Evolutionary conservation across 1,284 basidiomycete genomes (phyloP).

Genomic region (Microstroma glucosiphilum): DNA sequence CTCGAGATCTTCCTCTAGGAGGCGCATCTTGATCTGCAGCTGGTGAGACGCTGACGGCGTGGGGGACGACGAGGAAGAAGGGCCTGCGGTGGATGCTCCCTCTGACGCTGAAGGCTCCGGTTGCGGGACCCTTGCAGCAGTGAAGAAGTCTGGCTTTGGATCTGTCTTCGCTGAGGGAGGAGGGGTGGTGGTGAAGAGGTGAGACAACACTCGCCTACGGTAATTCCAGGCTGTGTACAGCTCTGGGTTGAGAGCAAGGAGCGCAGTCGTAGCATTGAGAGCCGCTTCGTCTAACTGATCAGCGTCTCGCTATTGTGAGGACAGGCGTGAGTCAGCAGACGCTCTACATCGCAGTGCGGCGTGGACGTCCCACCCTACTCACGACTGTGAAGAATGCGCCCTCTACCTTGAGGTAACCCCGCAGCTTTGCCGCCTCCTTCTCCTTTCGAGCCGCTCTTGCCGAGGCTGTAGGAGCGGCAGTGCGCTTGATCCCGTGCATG

Average conservation of each 20-base stretch:
- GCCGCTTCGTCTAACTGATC: slow-evolving; percentile 11
- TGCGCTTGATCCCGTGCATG: slow-evolving; percentile 20
- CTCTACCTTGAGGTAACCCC: slow-evolving; percentile 26
- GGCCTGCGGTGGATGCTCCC: slow-evolving; percentile 1
- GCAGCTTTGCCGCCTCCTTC: slow-evolving; percentile 34
- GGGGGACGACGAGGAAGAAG: too few species aligned
- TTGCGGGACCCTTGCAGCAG: slow-evolving; percentile 1
- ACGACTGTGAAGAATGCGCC: slow-evolving; percentile 9
- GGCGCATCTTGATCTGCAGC: background rate
- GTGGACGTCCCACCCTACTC: background rate
- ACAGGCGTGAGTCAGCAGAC: too few species aligned
- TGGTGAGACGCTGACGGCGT: background rate
- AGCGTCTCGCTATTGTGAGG: background rate
- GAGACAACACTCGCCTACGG: slow-evolving; percentile 28
- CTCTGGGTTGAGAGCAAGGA: slow-evolving; percentile 45
- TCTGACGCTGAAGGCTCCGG: slow-evolving; percentile 3
- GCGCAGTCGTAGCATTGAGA: slow-evolving; percentile 32
- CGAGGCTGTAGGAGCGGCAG: slow-evolving; percentile 7
- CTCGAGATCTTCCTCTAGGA: slow-evolving; percentile 38
- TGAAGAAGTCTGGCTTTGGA: slow-evolving; percentile 27
- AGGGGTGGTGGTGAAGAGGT: slow-evolving; percentile 19
- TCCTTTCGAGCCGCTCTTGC: slow-evolving; percentile 29
- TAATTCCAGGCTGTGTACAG: slow-evolving; percentile 49
- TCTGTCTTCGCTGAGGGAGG: background rate
- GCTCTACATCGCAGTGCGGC: background rate